A percentile compares a stretch with the other conserved stretches of the same genome.
Conservation (phyloP, 2,329 filamentous ascomycete genomes). For the Exophiala sideris region DNA sequence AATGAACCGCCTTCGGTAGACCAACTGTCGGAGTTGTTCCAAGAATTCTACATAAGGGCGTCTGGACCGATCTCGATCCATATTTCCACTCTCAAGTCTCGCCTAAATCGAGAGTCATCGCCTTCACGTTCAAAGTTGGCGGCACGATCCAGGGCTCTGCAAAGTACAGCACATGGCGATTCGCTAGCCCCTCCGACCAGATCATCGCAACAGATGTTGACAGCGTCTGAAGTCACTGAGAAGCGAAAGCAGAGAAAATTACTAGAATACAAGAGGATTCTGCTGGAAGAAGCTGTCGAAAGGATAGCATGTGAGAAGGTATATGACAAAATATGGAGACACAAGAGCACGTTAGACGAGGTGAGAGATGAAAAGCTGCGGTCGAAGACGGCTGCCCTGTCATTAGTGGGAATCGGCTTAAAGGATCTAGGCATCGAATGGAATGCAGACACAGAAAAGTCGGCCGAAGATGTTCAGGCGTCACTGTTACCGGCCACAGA, state of each 20-base stretch:
- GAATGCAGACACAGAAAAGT: conserved; percentile 54
- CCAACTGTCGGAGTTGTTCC: conserved; percentile 78
- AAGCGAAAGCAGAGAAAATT: conserved; percentile 73
- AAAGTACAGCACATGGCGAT: conserved; percentile 20
- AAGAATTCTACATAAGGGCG: conserved; percentile 85
- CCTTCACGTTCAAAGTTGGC: conserved; percentile 43
- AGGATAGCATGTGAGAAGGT: conserved; percentile 78
- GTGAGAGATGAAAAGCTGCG: conserved; percentile 90
- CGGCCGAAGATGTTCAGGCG: conserved; percentile 65
- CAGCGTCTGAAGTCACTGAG: conserved; percentile 75
- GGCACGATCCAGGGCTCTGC: conserved; percentile 18
- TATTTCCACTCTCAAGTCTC: conserved; percentile 72
- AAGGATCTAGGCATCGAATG: conserved; percentile 79
- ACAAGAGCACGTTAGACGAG: conserved; percentile 88
- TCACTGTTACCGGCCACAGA: conserved; percentile 69
- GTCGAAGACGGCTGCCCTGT: conserved; percentile 86
- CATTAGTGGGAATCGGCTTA: conserved; percentile 85
- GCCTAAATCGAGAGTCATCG: conserved; percentile 65
- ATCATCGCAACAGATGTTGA: conserved; percentile 81
- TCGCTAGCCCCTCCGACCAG: conserved; percentile 17
- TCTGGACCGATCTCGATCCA: conserved; percentile 82
- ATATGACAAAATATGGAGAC: conserved; percentile 85
- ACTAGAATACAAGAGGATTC: conserved; percentile 71
- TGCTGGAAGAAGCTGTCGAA: conserved; percentile 89
- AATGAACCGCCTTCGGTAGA: conserved; percentile 79